A percentile compares a stretch with the other conserved stretches of the same genome.
Conservation (phyloP, 1,284 basidiomycete genomes). For the Mycosarcoma maydis region DNA sequence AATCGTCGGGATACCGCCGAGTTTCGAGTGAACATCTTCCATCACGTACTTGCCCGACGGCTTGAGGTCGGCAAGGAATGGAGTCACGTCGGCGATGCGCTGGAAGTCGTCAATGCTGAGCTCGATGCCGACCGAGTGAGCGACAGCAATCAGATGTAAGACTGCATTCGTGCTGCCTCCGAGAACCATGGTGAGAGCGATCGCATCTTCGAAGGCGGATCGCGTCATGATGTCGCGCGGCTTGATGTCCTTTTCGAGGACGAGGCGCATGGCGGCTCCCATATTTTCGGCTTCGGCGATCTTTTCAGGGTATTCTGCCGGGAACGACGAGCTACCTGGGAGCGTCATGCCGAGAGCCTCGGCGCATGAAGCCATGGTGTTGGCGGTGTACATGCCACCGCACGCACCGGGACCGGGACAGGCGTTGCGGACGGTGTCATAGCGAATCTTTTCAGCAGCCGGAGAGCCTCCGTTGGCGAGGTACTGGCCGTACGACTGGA, state of each 20-base stretch:
- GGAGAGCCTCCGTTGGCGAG: slow-evolving; percentile 60
- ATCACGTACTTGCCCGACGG: slow-evolving; percentile 67
- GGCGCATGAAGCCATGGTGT: slow-evolving; percentile 66
- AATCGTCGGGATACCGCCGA: slow-evolving; percentile 69
- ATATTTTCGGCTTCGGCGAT: slow-evolving; percentile 58
- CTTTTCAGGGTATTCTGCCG: slow-evolving; percentile 66
- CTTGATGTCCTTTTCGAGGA: slow-evolving; percentile 65
- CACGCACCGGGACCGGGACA: slow-evolving; percentile 66
- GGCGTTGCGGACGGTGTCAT: slow-evolving; percentile 61
- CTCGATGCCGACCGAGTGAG: slow-evolving; percentile 62
- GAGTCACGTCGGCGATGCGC: slow-evolving; percentile 59
- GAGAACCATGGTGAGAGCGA: slow-evolving; percentile 65
- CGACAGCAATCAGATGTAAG: slow-evolving; percentile 65
- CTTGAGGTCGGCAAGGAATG: slow-evolving; percentile 66
- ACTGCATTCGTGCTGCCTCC: slow-evolving; percentile 65
- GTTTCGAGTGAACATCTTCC: slow-evolving; percentile 64
- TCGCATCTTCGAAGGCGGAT: slow-evolving; percentile 63
- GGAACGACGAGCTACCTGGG: slow-evolving; percentile 62
- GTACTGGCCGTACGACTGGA: slow-evolving; percentile 66
- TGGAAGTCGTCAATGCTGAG: slow-evolving; percentile 66
- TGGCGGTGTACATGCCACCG: slow-evolving; percentile 67
- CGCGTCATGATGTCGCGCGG: slow-evolving; percentile 66
- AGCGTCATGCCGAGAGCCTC: slow-evolving; percentile 66
- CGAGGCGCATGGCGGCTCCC: slow-evolving; percentile 59
- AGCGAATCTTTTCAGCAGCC: slow-evolving; percentile 62